These are phyloP conservation scores for Podospora fimiseda DNA, from an alignment of 495 filamentous ascomycete genomes.

Conservation along the genomic window DNA sequence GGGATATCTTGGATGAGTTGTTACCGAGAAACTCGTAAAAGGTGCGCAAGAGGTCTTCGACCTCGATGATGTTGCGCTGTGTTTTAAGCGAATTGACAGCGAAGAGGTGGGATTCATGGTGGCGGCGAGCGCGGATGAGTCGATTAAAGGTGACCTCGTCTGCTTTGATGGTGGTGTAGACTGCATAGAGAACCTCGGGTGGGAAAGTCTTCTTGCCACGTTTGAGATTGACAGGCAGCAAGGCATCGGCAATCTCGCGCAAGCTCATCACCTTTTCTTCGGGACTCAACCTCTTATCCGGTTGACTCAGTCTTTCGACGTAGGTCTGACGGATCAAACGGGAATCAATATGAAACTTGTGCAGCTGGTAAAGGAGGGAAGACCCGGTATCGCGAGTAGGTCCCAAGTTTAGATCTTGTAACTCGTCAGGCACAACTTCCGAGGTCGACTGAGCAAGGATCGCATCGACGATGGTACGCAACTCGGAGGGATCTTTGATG, in stretches of 20 bases:
- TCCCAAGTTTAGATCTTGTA: conserved; percentile 39
- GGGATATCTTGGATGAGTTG: not conserved
- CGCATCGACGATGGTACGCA: conserved; percentile 55
- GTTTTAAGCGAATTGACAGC: conserved; percentile 30
- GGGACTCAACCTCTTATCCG: conserved; percentile 42
- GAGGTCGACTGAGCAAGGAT: conserved; percentile 39
- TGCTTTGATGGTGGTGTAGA: conserved; percentile 56
- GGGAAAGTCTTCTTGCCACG: conserved; percentile 43
- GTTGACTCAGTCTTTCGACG: conserved; percentile 43
- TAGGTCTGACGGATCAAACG: conserved; percentile 49
- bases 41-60: conserved; percentile 29
- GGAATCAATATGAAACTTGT: conserved; percentile 42
- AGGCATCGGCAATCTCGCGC: conserved; percentile 52
- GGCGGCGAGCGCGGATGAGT: conserved; percentile 25
- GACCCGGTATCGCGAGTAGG: conserved; percentile 49
- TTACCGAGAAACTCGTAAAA: conserved; percentile 18
- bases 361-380: conserved; percentile 46
- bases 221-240: conserved; percentile 42
- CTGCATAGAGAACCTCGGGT: conserved; percentile 55
- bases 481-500: conserved; percentile 42
- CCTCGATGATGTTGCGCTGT: conserved; percentile 15
- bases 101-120: conserved; percentile 33
- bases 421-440: conserved; percentile 37
- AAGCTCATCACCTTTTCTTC: conserved; percentile 52
- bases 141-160: conserved; percentile 46